Base-by-base conservation (phyloP, 345 rosid genomes). In the Eucalyptus erythrocorys region DNA sequence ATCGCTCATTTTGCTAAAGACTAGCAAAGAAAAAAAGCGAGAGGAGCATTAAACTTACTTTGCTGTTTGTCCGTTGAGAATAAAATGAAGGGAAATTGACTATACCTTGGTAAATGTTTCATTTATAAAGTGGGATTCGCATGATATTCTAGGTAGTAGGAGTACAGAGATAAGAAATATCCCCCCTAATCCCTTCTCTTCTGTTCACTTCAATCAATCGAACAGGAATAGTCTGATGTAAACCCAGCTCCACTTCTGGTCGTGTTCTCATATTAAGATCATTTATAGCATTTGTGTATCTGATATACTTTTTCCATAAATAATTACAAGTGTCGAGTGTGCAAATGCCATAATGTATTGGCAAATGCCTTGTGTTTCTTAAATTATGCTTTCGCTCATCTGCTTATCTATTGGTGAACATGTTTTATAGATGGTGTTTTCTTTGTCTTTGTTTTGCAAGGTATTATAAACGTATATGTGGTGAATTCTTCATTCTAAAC, bases 381-480 rank as follows among this genome's bases (percentile, higher is more conserved):
- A 13, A 45, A 30, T 64, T 32, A 64, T 87, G 51, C 87, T 86
- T 86, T 32, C 6, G 4, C 32, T 26, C 68, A 12, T 50, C 61
- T 32, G 10, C 87, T 53, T 50, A 30, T 86, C 48, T 57, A 57
- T 50, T 50, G 66, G 14, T 57, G 55, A n/a, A 86, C 87, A 30
- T 24, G 26, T 61, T 87, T 87, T 12, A 53, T 64, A 64, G 37
- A 37, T 12, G 21, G 9, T 43, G 53, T 71, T 76, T 45, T 53
- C 11, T 27, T 48, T 12, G 6, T 55, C 57, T 37, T 89, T 86
- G 42, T 89, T 37, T 87, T 68, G 32, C 53, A 51, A 97, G 99
- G 93, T 93, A 92, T 92, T 97, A 96, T 91, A 96, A 95, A 91
- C 96, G 96, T 47, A 95, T 93, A 87, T 97, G 92, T 89, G 91